Percentiles rank a stretch among this genome's conserved stretches.
These are phyloP conservation scores for Beauveria scarabaeidicola DNA, from an alignment of 2,329 filamentous ascomycete genomes.

Conservation along the genomic window DNA sequence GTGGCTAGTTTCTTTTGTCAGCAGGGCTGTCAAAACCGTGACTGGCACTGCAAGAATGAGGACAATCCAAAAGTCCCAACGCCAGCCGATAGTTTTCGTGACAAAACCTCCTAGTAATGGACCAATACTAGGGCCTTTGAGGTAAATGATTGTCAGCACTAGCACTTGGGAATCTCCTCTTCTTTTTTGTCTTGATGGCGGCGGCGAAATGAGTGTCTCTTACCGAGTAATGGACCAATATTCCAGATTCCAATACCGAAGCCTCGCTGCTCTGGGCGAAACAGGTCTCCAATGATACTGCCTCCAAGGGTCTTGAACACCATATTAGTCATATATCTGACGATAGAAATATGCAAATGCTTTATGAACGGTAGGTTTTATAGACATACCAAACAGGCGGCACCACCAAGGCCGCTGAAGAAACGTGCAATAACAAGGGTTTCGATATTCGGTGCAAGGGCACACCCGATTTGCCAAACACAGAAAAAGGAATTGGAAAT, in stretches of 20 bases:
- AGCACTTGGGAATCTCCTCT: too few relatives aligned
- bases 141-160: too few relatives aligned
- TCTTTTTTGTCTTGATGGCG: too few relatives aligned
- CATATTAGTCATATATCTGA: too few relatives aligned
- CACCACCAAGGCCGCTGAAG: constrained; percentile 50
- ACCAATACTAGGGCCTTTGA: constrained; percentile 28
- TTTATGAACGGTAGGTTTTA: too few relatives aligned
- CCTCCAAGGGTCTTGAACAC: constrained; percentile 47
- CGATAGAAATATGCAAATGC: too few relatives aligned
- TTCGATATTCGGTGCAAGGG: constrained; percentile 52
- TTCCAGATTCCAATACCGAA: constrained; percentile 58
- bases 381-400: constrained; percentile 40
- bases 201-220: too few relatives aligned
- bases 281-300: constrained; percentile 58
- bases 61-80: constrained; percentile 43
- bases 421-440: constrained; percentile 56
- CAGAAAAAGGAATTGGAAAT: constrained; percentile 43
- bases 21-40: too few relatives aligned
- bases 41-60: constrained; percentile 25
- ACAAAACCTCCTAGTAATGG: constrained; percentile 36
- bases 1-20: too few relatives aligned
- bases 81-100: constrained; percentile 37
- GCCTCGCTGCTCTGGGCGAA: constrained; percentile 48
- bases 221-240: constrained; percentile 50
- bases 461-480: constrained; percentile 35